Conservation (phyloP, 306 rosid genomes). For the Urtica urens region DNA sequence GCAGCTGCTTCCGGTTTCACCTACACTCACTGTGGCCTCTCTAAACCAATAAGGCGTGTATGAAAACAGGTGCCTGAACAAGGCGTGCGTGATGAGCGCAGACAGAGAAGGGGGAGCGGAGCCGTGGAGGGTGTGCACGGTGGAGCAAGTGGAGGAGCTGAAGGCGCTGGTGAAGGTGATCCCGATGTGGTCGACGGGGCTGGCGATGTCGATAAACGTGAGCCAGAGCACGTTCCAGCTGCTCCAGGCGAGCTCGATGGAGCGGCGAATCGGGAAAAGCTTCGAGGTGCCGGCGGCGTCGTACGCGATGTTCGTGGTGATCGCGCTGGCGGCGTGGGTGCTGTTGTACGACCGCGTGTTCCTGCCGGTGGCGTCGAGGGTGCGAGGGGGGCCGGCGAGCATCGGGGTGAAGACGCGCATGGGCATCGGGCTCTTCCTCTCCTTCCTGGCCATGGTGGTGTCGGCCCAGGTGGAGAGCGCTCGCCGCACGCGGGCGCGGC, state of each 20-base stretch:
- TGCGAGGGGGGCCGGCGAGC: constrained; percentile 31
- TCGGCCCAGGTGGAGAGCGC: constrained; percentile 36
- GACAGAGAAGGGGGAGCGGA: constrained; percentile 31
- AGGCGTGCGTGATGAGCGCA: constrained; percentile 39
- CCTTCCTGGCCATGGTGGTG: constrained; percentile 27
- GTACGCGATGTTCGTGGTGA: constrained; percentile 30
- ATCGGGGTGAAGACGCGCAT: constrained; percentile 35
- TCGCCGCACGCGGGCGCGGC: constrained; percentile 32
- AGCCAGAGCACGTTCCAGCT: constrained; percentile 46
- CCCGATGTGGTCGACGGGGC: constrained; percentile 51
- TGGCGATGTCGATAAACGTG: constrained; percentile 27
- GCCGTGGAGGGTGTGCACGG: constrained; percentile 58
- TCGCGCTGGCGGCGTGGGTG: constrained; percentile 31
- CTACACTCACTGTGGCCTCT: no score
- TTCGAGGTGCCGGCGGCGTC: constrained; percentile 64
- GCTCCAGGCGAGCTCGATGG: constrained; percentile 55
- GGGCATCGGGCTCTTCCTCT: constrained; percentile 47
- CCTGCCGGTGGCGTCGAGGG: constrained; percentile 45
- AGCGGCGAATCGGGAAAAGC: constrained; percentile 32
- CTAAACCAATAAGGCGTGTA: not conserved
- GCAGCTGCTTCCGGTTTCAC: no score
- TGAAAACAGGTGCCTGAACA: constrained; percentile 31
- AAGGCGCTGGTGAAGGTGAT: constrained; percentile 48
- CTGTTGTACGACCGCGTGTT: constrained; percentile 38
- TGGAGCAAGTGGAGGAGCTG: constrained; percentile 59